These are phyloP conservation scores for Fusarium compactum DNA, from an alignment of 2,329 filamentous ascomycete genomes.

Conservation along the genomic window DNA sequence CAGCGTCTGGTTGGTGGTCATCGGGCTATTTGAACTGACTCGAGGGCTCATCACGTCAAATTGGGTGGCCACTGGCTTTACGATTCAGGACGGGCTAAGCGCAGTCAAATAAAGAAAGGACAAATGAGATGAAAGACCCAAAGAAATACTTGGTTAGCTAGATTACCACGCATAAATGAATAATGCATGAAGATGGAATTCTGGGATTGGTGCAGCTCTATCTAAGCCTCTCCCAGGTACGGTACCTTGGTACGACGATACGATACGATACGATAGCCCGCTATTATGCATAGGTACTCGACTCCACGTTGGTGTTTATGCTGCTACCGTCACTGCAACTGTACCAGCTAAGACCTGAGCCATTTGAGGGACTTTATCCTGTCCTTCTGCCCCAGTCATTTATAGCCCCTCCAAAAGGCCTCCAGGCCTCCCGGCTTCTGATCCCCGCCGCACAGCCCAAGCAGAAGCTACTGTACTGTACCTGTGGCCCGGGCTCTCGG, in stretches of 20 bases:
- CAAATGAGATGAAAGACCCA: background rate
- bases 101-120: background rate
- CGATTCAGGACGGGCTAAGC: constrained; percentile 25
- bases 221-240: constrained; percentile 32
- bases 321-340: background rate
- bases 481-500: constrained; percentile 27
- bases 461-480: constrained; percentile 6
- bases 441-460: constrained; percentile 14
- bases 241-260: background rate
- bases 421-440: constrained; percentile 13
- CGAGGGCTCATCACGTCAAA: constrained; percentile 14
- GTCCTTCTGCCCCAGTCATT: constrained; percentile 15
- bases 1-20: constrained; percentile 23
- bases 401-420: constrained; percentile 10
- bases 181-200: constrained; percentile 8
- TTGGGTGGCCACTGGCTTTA: constrained; percentile 38
- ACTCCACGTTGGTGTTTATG: constrained; percentile 17
- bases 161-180: constrained; percentile 9
- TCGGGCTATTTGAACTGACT: constrained; percentile 30
- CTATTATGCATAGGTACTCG: constrained; percentile 11
- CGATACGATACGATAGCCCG: background rate
- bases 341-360: constrained; percentile 8
- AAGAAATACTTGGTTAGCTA: background rate
- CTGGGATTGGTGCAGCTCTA: constrained; percentile 24
- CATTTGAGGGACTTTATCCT: constrained; percentile 36